Base-by-base conservation (phyloP, 495 filamentous ascomycete species). In the Zalerion maritima region DNA sequence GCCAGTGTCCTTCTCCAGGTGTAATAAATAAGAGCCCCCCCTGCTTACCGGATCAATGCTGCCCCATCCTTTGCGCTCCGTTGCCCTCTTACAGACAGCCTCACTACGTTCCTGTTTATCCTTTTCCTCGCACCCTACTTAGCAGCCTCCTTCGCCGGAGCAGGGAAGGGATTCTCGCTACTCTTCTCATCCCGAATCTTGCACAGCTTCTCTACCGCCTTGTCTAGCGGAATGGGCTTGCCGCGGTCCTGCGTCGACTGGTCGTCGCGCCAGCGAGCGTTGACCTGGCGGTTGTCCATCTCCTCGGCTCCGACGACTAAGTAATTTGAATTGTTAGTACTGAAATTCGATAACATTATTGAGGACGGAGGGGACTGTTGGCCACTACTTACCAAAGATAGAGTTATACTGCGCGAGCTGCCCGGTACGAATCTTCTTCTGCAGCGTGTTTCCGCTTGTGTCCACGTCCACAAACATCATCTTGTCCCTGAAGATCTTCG, bases 351-450 rank as follows among this genome's bases (percentile, higher is more conserved):
- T n/a, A n/a, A n/a, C n/a, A n/a, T n/a, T n/a, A n/a, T n/a, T n/a
- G n/a, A n/a, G n/a, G n/a, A n/a, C n/a, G n/a, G n/a, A n/a, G n/a
- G n/a, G n/a, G n/a, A n/a, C n/a, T n/a, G n/a, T n/a, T n/a, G n/a
- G n/a, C n/a, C n/a, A n/a, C n/a, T 14, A 50, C 59, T 54, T 60
- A 78, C 76, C 76, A 38, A 89, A 81, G 41, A 85, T 82, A 50
- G 86, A 87, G 59, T 92, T 92, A 57, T 93, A 94, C 47, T 91
- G 79, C 7, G 73, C 62, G 36, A 94, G 43, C 54, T 96, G 89
- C 3, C 72, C 89, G 21, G 64, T 84, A 30, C 81, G 75, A 33
- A 96, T 85, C 69, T 96, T 94, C 73, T 94, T 94, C 45, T 85
- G 76, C 57, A 97, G 63, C 5, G 89, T 96, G 51, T 97, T 93